phyloP scores from a whole-genome alignment of 768 basidiomycete genomes.

The Macrolepiota fuliginosa region DNA sequence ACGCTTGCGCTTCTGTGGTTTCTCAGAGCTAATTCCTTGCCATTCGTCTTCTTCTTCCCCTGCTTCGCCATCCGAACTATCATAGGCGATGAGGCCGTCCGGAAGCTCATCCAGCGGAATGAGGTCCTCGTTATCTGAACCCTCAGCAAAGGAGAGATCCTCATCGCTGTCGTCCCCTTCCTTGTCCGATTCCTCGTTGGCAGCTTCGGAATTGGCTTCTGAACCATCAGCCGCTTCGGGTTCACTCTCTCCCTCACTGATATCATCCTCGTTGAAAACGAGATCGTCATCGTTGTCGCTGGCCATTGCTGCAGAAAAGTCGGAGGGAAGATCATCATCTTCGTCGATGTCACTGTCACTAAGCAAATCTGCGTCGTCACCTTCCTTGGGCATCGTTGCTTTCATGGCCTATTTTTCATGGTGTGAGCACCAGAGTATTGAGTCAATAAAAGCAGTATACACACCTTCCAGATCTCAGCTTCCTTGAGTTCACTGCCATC shows the following conservation, averaged over 20 bases:
- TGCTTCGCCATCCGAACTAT: constrained; percentile 48
- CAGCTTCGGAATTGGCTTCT: too few species aligned
- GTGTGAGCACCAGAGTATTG: background rate
- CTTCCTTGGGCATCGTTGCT: constrained; percentile 71
- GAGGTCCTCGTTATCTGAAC: constrained; percentile 71
- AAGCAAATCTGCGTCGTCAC: constrained; percentile 43
- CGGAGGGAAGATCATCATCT: constrained; percentile 25
- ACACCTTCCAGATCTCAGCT: constrained; percentile 86
- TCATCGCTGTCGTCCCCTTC: constrained; percentile 32
- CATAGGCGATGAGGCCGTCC: constrained; percentile 57
- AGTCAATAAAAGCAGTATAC: background rate
- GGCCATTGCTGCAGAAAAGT: constrained; percentile 14
- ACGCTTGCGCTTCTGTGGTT: constrained; percentile 34
- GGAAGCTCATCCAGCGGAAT: constrained; percentile 57
- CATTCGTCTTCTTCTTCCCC: constrained; percentile 48
- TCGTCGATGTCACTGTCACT: constrained; percentile 36
- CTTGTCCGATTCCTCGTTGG: constrained; percentile 30
- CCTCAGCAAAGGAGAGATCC: constrained; percentile 57
- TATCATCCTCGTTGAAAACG: constrained; percentile 23
- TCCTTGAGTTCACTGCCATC: constrained; percentile 29
- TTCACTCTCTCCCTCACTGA: constrained; percentile 18
- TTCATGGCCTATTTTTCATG: constrained; percentile 71
- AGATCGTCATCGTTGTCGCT: constrained; percentile 21
- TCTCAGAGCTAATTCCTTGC: constrained; percentile 41
- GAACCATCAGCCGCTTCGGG: constrained; percentile 25